Percentiles rank a stretch among this genome's conserved stretches.
Conservation (phyloP, 2,329 filamentous ascomycete genomes). For the Fusarium virguliforme region DNA sequence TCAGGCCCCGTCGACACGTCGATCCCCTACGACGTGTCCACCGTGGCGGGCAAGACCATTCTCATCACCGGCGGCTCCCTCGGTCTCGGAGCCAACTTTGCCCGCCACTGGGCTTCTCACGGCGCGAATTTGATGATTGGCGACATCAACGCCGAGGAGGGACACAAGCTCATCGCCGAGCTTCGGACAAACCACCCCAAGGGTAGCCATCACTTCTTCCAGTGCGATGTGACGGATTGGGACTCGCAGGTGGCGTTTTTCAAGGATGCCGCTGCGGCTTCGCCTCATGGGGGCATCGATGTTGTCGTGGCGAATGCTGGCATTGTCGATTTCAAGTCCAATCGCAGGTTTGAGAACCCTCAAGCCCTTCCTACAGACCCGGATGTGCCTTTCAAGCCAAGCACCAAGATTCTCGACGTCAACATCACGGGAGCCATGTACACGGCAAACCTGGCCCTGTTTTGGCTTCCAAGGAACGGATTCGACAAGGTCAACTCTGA, state of each 20-base stretch:
- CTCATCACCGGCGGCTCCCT: conserved; percentile 19
- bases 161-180: conserved; percentile 8
- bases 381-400: conserved; percentile 11
- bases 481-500: background rate
- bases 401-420: conserved; percentile 12
- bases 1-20: conserved; percentile 20
- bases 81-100: conserved; percentile 15
- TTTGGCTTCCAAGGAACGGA: conserved; percentile 18
- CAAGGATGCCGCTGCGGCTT: conserved; percentile 17
- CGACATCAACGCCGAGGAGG: conserved; percentile 18
- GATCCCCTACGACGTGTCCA: conserved; percentile 6
- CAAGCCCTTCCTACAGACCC: conserved; percentile 4
- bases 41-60: conserved; percentile 9
- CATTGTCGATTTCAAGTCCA: conserved; percentile 14
- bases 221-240: conserved; percentile 23
- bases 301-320: conserved; percentile 24
- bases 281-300: conserved; percentile 20
- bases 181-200: conserved; percentile 1
- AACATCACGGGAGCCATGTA: conserved; percentile 24
- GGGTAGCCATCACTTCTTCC: conserved; percentile 16
- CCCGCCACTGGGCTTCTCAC: conserved; percentile 15
- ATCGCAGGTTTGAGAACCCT: conserved; percentile 20
- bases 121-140: conserved; percentile 27
- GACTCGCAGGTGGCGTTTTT: conserved; percentile 22
- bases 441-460: conserved; percentile 15